Percentiles rank a stretch among this genome's conserved stretches.
These are phyloP conservation scores for Staphylotrichum longicolle DNA, from an alignment of 495 filamentous ascomycete species.

Conservation along the genomic window DNA sequence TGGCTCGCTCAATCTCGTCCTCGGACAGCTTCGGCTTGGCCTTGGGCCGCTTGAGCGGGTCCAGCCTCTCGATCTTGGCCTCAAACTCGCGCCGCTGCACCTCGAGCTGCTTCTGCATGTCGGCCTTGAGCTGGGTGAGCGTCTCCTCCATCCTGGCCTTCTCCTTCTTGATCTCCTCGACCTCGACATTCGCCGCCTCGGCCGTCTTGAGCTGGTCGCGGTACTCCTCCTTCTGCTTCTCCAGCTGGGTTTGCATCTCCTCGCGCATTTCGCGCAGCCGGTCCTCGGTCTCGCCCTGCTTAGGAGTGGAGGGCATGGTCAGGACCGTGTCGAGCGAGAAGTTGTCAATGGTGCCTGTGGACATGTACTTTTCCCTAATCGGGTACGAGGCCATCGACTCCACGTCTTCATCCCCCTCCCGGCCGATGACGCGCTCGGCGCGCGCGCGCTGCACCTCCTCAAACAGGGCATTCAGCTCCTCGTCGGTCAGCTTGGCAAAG, in stretches of 20 bases:
- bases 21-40: conserved; percentile 63
- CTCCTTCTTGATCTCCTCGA: conserved; percentile 80
- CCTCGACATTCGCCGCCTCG: conserved; percentile 73
- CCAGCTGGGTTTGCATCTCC: conserved; percentile 83
- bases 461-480: conserved; percentile 90
- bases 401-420: conserved; percentile 80
- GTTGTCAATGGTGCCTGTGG: conserved; percentile 91
- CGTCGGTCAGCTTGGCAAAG: conserved; percentile 82
- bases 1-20: conserved; percentile 68
- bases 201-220: conserved; percentile 76
- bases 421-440: conserved; percentile 71
- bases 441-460: conserved; percentile 90
- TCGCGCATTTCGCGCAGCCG: conserved; percentile 70
- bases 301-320: conserved; percentile 91
- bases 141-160: conserved; percentile 85
- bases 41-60: conserved; percentile 48
- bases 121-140: conserved; percentile 71
- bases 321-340: conserved; percentile 93
- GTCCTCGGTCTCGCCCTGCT: conserved; percentile 69
- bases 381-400: conserved; percentile 88
- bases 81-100: conserved; percentile 76
- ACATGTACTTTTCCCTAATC: conserved; percentile 92
- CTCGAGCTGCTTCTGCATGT: conserved; percentile 79
- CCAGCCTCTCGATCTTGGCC: conserved; percentile 50
- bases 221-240: conserved; percentile 82